These are phyloP conservation scores for Sisymbrium altissimum DNA, from an alignment of 345 rosid genomes.

Conservation along the genomic window DNA sequence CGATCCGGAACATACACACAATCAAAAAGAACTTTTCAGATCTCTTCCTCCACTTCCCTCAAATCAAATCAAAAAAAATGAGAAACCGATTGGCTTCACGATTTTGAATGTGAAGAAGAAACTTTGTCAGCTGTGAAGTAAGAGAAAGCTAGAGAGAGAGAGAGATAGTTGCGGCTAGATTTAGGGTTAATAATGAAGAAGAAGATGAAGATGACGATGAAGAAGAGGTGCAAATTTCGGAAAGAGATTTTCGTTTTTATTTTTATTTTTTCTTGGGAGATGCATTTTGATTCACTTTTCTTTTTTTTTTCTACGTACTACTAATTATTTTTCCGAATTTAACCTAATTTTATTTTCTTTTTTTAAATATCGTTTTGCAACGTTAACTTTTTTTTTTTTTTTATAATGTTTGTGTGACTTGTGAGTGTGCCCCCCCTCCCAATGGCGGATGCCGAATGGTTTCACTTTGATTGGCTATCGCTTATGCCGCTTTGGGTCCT, in stretches of 20 bases:
- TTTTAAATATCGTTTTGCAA: neutral
- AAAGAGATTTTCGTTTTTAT: conserved; percentile 12
- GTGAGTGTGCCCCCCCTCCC: neutral
- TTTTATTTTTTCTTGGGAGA: conserved; percentile 3
- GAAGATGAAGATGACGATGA: conserved; percentile 28
- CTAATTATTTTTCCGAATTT: neutral
- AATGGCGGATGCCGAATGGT: neutral
- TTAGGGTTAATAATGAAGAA: conserved; percentile 31
- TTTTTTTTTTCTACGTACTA: neutral
- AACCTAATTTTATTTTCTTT: neutral
- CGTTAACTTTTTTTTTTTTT: conserved; percentile 7
- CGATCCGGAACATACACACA: conserved; percentile 26
- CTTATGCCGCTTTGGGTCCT: conserved; percentile 18
- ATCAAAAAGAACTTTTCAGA: conserved; percentile 21
- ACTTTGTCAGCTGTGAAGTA: conserved; percentile 11
- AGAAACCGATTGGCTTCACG: conserved; percentile 22
- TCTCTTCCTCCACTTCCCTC: conserved; percentile 19
- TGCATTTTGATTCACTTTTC: conserved; percentile 9
- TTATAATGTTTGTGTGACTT: neutral
- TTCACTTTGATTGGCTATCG: conserved; percentile 6
- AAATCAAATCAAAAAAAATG: neutral
- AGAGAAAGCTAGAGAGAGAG: neutral
- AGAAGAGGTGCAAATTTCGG: conserved; percentile 29
- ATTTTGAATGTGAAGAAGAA: conserved; percentile 7
- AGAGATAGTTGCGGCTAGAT: conserved; percentile 35